These are phyloP conservation scores for Dionaea muscipula DNA, from an alignment of 179 eudicot species.

Conservation along the genomic window DNA sequence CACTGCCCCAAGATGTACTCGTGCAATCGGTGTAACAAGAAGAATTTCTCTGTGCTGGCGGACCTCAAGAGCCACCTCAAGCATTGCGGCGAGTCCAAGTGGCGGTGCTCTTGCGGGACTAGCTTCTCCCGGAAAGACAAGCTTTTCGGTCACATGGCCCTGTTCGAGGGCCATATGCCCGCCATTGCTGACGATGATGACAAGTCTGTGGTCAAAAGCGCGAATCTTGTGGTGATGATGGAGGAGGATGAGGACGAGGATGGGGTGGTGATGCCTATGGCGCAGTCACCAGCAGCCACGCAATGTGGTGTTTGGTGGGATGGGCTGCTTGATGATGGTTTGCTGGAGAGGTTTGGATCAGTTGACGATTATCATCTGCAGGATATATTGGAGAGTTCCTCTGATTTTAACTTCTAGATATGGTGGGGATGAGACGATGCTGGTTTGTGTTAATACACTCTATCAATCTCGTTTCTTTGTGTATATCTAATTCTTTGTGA, in stretches of 20 bases:
- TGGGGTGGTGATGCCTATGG: background rate
- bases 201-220: too few relatives aligned
- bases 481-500: too few relatives aligned
- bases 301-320: background rate
- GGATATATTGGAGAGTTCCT: conserved; percentile 4
- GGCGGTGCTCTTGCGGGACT: conserved; percentile 64
- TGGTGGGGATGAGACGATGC: too few relatives aligned
- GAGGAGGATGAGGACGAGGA: conserved; percentile 7
- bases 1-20: conserved; percentile 69
- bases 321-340: conserved; percentile 8
- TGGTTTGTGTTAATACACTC: background rate
- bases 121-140: conserved; percentile 68
- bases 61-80: conserved; percentile 60
- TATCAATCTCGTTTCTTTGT: background rate
- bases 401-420: conserved; percentile 6
- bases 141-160: conserved; percentile 57
- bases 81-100: conserved; percentile 40
- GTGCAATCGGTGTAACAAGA: conserved; percentile 47
- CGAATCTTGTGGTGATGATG: background rate
- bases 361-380: conserved; percentile 3
- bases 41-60: conserved; percentile 53
- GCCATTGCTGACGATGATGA: conserved; percentile 5
- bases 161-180: conserved; percentile 73
- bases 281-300: background rate
- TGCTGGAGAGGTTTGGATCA: conserved; percentile 5